phyloP scores from a whole-genome alignment of 2,329 filamentous ascomycete species.

The Phaeomoniella chlamydospora region DNA sequence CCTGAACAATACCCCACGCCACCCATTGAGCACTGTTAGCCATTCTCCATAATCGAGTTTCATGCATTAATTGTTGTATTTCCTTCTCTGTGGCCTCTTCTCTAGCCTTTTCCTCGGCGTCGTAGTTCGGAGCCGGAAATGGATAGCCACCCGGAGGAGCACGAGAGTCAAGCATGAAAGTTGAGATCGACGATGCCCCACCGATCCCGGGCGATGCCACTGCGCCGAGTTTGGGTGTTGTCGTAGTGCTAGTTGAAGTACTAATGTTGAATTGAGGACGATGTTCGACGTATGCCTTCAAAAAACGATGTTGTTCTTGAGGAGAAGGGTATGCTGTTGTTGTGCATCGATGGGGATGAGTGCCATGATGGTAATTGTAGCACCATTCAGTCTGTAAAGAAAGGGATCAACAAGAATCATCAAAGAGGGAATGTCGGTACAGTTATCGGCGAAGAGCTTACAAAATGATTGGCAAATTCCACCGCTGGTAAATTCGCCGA shows the following conservation, averaged over 20 bases:
- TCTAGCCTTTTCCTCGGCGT: constrained; percentile 39
- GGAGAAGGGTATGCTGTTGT: constrained; percentile 55
- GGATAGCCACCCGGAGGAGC: constrained; percentile 12
- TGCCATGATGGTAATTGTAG: constrained; percentile 88
- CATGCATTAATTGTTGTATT: constrained; percentile 57
- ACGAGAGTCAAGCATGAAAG: constrained; percentile 62
- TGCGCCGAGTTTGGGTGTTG: constrained; percentile 24
- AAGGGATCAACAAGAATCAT: neutral
- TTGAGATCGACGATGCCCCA: constrained; percentile 15
- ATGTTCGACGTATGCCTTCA: constrained; percentile 77
- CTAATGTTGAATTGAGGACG: constrained; percentile 49
- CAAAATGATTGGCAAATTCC: constrained; percentile 94
- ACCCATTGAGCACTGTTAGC: constrained; percentile 86
- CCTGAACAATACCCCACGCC: constrained; percentile 93
- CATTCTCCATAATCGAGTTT: constrained; percentile 72
- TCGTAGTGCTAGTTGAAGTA: constrained; percentile 26
- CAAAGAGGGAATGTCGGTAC: neutral
- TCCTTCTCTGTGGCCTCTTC: constrained; percentile 53
- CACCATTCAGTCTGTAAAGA: constrained; percentile 76
- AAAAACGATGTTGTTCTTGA: constrained; percentile 72
- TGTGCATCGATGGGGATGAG: constrained; percentile 59
- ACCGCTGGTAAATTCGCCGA: constrained; percentile 73
- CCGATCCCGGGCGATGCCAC: constrained; percentile 15
- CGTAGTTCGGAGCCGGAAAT: constrained; percentile 6
- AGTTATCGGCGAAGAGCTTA: constrained; percentile 26